Evolutionary conservation across 2,329 filamentous ascomycete genomes (phyloP).

Genomic region (Dactylellina cionopaga): DNA sequence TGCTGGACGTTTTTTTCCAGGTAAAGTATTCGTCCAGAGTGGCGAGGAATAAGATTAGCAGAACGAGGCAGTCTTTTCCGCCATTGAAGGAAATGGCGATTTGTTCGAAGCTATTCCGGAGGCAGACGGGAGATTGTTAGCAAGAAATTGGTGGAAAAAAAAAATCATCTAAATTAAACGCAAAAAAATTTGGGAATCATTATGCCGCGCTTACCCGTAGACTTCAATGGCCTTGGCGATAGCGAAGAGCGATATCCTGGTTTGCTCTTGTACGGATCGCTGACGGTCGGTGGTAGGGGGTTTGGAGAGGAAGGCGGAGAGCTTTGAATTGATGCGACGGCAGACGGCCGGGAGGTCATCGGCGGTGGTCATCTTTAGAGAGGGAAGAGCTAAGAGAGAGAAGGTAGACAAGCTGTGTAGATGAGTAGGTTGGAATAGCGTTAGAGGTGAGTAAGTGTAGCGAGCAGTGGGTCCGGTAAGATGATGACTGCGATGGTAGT

Average conservation of each 20-base stretch:
- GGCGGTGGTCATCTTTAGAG: conserved; percentile 33
- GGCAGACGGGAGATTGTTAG: conserved; percentile 32
- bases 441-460: too few species aligned
- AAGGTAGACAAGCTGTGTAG: too few species aligned
- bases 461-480: too few species aligned
- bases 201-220: conserved; percentile 72
- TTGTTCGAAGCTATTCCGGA: conserved; percentile 79
- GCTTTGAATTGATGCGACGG: conserved; percentile 68
- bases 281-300: conserved; percentile 68
- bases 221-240: conserved; percentile 77
- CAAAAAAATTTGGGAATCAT: conserved; percentile 23
- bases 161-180: neutral
- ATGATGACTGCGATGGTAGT: too few species aligned
- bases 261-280: conserved; percentile 76
- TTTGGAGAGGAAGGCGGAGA: conserved; percentile 74
- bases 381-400: neutral
- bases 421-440: too few species aligned
- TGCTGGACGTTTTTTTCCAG: conserved; percentile 60
- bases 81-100: conserved; percentile 95
- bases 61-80: conserved; percentile 95
- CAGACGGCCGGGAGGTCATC: conserved; percentile 60
- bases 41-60: conserved; percentile 85
- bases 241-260: conserved; percentile 75
- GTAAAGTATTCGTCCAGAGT: conserved; percentile 63
- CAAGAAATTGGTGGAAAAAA: conserved; percentile 7